A percentile compares a stretch with the other conserved stretches of the same genome.
Evolutionary conservation across 1,139 yeast genomes (phyloP).

Genomic region (Arxiozyma bovina): DNA sequence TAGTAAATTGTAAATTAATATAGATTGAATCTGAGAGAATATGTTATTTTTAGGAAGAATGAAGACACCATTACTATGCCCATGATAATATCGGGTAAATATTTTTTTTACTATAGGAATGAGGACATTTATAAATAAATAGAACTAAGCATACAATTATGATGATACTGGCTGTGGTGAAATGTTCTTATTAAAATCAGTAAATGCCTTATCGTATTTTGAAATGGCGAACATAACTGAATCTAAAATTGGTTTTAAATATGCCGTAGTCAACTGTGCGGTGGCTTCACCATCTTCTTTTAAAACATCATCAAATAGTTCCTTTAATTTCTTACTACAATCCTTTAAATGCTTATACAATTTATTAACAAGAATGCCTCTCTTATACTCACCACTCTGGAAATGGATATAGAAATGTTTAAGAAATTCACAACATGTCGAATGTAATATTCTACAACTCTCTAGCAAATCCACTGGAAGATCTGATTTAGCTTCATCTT

Average conservation of each 20-base stretch:
- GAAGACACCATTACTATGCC: neutral
- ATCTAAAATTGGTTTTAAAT: slow-evolving; percentile 22
- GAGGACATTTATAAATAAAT: no score
- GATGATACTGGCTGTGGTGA: neutral
- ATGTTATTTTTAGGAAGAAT: no score
- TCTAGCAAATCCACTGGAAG: slow-evolving; percentile 33
- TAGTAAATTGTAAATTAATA: neutral
- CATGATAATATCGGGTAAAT: neutral
- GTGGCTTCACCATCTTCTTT: slow-evolving; percentile 25
- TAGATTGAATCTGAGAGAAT: neutral
- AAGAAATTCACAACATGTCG: slow-evolving; percentile 61
- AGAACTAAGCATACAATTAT: neutral
- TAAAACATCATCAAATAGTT: slow-evolving; percentile 23
- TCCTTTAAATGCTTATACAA: slow-evolving; percentile 42
- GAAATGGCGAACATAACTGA: slow-evolving; percentile 25
- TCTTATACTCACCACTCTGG: slow-evolving; percentile 47
- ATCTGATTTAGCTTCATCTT: slow-evolving; percentile 22
- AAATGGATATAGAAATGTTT: slow-evolving; percentile 64
- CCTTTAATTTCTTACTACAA: slow-evolving; percentile 28
- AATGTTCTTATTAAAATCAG: slow-evolving; percentile 7
- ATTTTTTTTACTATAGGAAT: no score
- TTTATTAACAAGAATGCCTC: slow-evolving; percentile 39
- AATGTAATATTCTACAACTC: slow-evolving; percentile 44
- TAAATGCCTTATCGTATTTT: slow-evolving; percentile 19
- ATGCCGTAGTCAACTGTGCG: slow-evolving; percentile 21